These are phyloP conservation scores for Haberlea rhodopensis DNA, from an alignment of 257 asterid species.

Conservation along the genomic window DNA sequence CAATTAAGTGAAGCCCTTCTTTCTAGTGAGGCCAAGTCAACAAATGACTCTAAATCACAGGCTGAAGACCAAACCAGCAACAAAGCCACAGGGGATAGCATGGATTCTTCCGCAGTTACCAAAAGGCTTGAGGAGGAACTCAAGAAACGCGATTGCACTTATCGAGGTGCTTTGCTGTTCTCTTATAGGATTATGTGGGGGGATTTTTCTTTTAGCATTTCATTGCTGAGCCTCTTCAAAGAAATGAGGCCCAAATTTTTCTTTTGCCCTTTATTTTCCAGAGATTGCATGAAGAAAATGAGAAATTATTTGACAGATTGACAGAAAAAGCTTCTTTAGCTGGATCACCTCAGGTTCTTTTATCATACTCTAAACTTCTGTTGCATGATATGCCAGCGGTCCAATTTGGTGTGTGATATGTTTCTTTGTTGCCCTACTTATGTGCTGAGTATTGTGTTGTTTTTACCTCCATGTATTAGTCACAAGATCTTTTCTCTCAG, in stretches of 20 bases:
- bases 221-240: slow-evolving; percentile 17
- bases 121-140: slow-evolving; percentile 95
- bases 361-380: slow-evolving; percentile 19
- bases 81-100: slow-evolving; percentile 45
- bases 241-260: background rate
- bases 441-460: slow-evolving; percentile 24
- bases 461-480: slow-evolving; percentile 21
- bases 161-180: slow-evolving; percentile 63
- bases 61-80: slow-evolving; percentile 41
- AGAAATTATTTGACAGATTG: slow-evolving; percentile 87
- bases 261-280: slow-evolving; percentile 30
- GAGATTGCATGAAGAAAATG: slow-evolving; percentile 98
- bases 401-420: slow-evolving; percentile 19
- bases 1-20: slow-evolving; percentile 66
- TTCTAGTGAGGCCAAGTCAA: slow-evolving; percentile 42
- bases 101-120: slow-evolving; percentile 81
- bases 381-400: slow-evolving; percentile 4
- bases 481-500: slow-evolving; percentile 41
- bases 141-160: slow-evolving; percentile 86
- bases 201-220: slow-evolving; percentile 10
- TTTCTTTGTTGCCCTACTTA: slow-evolving; percentile 23
- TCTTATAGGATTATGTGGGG: slow-evolving; percentile 10
- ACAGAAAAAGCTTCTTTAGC: slow-evolving; percentile 80
- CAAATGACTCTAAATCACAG: slow-evolving; percentile 47
- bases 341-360: slow-evolving; percentile 80